Percentiles rank a stretch among this genome's conserved stretches.
These are phyloP conservation scores for Bipolaris bicolor DNA, from an alignment of 2,329 filamentous ascomycete species.

Conservation along the genomic window DNA sequence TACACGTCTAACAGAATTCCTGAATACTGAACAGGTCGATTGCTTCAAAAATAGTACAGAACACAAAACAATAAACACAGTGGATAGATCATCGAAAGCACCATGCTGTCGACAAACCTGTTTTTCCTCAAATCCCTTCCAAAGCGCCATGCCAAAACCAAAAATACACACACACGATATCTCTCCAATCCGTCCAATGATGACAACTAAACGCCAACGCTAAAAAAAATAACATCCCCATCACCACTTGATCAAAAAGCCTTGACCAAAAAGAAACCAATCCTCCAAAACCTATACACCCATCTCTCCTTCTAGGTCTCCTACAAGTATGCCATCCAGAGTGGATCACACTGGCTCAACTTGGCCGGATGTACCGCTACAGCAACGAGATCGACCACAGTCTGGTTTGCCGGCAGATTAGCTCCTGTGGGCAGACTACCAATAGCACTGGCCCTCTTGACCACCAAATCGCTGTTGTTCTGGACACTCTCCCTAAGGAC, in stretches of 20 bases:
- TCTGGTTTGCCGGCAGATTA: conserved; percentile 93
- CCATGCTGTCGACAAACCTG: background rate
- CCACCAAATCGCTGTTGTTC: conserved; percentile 86
- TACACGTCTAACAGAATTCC: background rate
- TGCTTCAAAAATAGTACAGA: background rate
- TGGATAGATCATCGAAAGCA: background rate
- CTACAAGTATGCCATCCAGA: conserved; percentile 97
- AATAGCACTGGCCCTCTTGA: conserved; percentile 85
- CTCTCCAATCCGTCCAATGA: background rate
- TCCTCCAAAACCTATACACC: conserved; percentile 1
- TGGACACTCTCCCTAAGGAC: conserved; percentile 81
- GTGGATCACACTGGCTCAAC: conserved; percentile 82
- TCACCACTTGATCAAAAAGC: background rate
- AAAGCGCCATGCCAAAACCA: conserved; percentile 1
- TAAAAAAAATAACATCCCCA: background rate
- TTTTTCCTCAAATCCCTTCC: background rate
- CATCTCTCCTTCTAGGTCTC: background rate
- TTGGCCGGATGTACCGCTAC: conserved; percentile 91
- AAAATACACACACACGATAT: background rate
- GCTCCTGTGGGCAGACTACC: conserved; percentile 74
- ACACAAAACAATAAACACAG: background rate
- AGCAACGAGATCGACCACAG: conserved; percentile 92
- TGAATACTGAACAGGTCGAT: background rate
- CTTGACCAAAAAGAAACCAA: background rate
- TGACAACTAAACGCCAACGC: background rate